Percentiles rank a stretch among this genome's conserved stretches.
These are phyloP conservation scores for Phytophthora hybrid DNA, from an alignment of 352 stramenopile genomes.

Conservation along the genomic window DNA sequence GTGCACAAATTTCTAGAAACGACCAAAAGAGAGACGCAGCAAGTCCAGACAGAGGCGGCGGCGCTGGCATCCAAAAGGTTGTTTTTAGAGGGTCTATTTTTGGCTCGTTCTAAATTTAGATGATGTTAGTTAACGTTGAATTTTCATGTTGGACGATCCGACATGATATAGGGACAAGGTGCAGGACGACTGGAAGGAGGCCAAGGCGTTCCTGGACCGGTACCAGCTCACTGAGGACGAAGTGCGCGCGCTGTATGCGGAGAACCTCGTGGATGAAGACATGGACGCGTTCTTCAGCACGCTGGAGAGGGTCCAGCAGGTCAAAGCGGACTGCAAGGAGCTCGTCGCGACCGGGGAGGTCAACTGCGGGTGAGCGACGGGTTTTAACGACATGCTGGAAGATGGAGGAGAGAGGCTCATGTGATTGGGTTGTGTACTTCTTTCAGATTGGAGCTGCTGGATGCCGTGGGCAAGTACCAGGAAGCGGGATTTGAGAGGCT, in stretches of 20 bases:
- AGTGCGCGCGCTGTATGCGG: slow-evolving; percentile 59
- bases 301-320: slow-evolving; percentile 74
- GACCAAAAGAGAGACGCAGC: slow-evolving; percentile 71
- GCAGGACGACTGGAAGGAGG: slow-evolving; percentile 55
- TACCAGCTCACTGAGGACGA: slow-evolving; percentile 83
- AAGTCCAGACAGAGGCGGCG: slow-evolving; percentile 67
- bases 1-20: slow-evolving; percentile 66
- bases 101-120: slow-evolving; percentile 16
- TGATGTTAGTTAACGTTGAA: slow-evolving; percentile 16
- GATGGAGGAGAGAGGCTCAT: neutral
- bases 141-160: slow-evolving; percentile 6
- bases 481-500: slow-evolving; percentile 87
- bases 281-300: slow-evolving; percentile 73
- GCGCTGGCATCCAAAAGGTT: slow-evolving; percentile 55
- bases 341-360: slow-evolving; percentile 58
- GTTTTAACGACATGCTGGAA: no score
- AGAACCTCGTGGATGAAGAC: slow-evolving; percentile 48
- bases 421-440: no score
- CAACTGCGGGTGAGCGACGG: slow-evolving; percentile 43
- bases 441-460: slow-evolving; percentile 84
- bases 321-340: slow-evolving; percentile 75
- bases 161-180: slow-evolving; percentile 44
- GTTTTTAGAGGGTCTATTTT: neutral
- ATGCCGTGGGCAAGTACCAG: slow-evolving; percentile 83
- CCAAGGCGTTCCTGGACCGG: slow-evolving; percentile 67